Evolutionary conservation across 1,284 basidiomycete species (phyloP).

Genomic region (Veloporphyrellus conicus): DNA sequence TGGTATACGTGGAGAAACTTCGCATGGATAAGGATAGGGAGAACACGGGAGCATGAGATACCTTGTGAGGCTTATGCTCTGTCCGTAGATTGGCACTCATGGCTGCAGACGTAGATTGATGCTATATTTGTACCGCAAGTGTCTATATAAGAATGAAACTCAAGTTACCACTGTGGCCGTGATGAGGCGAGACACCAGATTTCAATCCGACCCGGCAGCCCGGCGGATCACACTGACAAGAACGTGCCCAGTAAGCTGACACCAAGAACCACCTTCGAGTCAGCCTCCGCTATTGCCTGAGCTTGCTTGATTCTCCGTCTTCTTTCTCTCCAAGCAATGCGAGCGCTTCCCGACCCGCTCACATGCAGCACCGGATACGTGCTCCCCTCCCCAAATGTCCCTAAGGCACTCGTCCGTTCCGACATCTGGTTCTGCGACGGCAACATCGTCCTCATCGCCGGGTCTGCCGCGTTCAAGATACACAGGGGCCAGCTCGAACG

Average conservation of each 20-base stretch:
- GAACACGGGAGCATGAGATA: slow-evolving; percentile 5
- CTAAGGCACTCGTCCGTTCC: slow-evolving; percentile 38
- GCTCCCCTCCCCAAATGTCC: slow-evolving; percentile 2
- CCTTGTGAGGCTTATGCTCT: too few relatives aligned
- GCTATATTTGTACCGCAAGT: not conserved
- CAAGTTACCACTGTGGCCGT: not conserved
- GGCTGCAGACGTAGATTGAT: not conserved
- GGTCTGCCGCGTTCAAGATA: slow-evolving; percentile 60
- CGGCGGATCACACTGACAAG: not conserved
- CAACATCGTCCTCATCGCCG: slow-evolving; percentile 59
- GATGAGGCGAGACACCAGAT: too few relatives aligned
- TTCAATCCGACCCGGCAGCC: slow-evolving; percentile 14
- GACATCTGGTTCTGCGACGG: slow-evolving; percentile 72
- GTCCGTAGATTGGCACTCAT: too few relatives aligned
- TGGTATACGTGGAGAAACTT: slow-evolving; percentile 39
- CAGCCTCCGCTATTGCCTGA: too few relatives aligned
- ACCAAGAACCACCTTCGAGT: slow-evolving; percentile 5
- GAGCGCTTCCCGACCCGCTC: slow-evolving; percentile 23
- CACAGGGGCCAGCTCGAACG: slow-evolving; percentile 66
- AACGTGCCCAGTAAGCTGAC: slow-evolving; percentile 17
- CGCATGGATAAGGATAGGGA: slow-evolving; percentile 29
- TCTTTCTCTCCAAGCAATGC: slow-evolving; percentile 15
- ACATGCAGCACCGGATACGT: slow-evolving; percentile 20
- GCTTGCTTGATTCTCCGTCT: too few relatives aligned
- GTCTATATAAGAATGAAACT: not conserved